phyloP scores from a whole-genome alignment of 495 filamentous ascomycete species.

The Xylaria cubensis region DNA sequence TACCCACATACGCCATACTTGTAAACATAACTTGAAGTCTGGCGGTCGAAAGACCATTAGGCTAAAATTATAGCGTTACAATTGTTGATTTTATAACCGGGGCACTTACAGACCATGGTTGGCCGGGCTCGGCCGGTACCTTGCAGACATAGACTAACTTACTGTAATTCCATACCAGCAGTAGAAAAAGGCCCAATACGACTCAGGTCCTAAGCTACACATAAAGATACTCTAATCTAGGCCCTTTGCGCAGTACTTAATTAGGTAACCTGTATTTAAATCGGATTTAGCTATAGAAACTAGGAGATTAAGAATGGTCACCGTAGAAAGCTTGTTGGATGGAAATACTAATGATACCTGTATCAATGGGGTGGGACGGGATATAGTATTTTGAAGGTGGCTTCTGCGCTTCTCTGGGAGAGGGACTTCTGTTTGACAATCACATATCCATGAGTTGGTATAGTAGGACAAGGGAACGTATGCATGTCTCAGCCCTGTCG shows the following conservation, averaged over 20 bases:
- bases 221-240: neutral
- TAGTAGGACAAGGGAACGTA: neutral
- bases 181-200: neutral
- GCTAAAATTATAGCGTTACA: slow-evolving; percentile 23
- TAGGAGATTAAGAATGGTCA: neutral
- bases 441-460: neutral
- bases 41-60: neutral
- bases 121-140: slow-evolving; percentile 15
- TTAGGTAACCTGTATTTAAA: neutral
- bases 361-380: slow-evolving; percentile 7
- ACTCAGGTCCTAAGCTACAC: neutral
- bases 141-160: slow-evolving; percentile 22
- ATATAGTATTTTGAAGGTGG: neutral
- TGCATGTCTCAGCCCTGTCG: slow-evolving; percentile 41
- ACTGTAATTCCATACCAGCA: neutral
- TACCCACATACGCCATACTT: neutral
- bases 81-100: slow-evolving; percentile 2
- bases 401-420: neutral
- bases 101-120: neutral
- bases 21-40: neutral
- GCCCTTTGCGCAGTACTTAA: neutral
- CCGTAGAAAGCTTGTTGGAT: neutral
- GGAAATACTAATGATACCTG: neutral
- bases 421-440: neutral
- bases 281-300: neutral